Percentiles rank a stretch among this genome's conserved stretches.
Evolutionary conservation across 768 basidiomycete genomes (phyloP).

Genomic region (Thelephora aurantiotincta): DNA sequence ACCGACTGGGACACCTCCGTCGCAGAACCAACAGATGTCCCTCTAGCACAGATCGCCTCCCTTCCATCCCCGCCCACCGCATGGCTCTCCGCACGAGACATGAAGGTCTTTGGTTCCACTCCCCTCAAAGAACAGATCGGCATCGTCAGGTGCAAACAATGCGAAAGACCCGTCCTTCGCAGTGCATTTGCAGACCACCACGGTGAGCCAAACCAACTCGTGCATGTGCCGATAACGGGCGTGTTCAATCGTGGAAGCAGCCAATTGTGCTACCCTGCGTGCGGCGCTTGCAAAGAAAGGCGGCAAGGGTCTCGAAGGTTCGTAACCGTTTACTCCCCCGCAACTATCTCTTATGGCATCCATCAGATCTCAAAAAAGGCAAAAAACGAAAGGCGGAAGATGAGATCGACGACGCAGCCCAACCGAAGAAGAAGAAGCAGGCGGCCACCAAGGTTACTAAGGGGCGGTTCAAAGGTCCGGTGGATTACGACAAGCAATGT

Average conservation of each 20-base stretch:
- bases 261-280: conserved; percentile 46
- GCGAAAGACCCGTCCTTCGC: conserved; percentile 66
- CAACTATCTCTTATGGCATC: neutral
- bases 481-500: conserved; percentile 86
- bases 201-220: conserved; percentile 28
- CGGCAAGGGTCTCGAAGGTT: conserved; percentile 35
- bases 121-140: conserved; percentile 60
- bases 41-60: conserved; percentile 19
- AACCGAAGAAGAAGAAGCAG: conserved; percentile 73
- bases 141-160: conserved; percentile 64
- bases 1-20: conserved; percentile 39
- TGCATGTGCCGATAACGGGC: neutral
- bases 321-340: neutral
- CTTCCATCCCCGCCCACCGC: conserved; percentile 64
- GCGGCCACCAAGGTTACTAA: conserved; percentile 59
- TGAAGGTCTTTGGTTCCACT: conserved; percentile 74
- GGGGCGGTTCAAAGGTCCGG: conserved; percentile 70
- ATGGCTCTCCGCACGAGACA: conserved; percentile 77
- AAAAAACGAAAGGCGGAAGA: conserved; percentile 80
- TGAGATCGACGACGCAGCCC: conserved; percentile 48
- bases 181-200: conserved; percentile 66
- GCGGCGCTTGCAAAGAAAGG: conserved; percentile 34
- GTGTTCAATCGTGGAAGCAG: conserved; percentile 18
- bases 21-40: conserved; percentile 13
- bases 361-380: conserved; percentile 26